Base-by-base conservation (phyloP, 257 asterid genomes). In the Linderniella brevidens region DNA sequence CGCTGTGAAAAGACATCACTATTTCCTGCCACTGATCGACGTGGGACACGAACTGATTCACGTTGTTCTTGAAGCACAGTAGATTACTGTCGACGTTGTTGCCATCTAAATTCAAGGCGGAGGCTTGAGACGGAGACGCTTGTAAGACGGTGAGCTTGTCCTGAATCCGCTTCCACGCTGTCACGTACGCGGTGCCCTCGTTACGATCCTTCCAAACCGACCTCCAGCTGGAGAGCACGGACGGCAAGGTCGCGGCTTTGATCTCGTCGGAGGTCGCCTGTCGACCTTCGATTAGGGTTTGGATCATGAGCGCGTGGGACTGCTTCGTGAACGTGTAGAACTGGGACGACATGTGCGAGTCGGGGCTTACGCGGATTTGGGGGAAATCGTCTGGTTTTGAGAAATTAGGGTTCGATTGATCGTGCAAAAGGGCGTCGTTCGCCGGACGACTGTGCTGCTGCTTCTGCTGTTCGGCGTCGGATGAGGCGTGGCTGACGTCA, bases 121-220 rank as follows among this genome's bases (percentile, higher is more conserved):
- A 25, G 6, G 32, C 32, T 25, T 25, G 32, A 6, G 57, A 20
- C 11, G 72, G 36, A 16, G 63, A 63, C 50, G 64, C 41, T 45
- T 66, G 55, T 48, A 72, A 82, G 41, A 67, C 71, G 3, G 66
- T 63, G 56, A 90, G 93, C 77, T 90, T 85, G 58, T 90, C 99
- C 78, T 90, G 99, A 50, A 90, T 81, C 29, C 96, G 78, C 68
- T 90, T 90, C 96, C 99, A 90, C 36, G 99, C 99, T 11, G 93
- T 85, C 52, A 79, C 57, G 60, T 79, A 85, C 0, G 96, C 99
- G 3, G 96, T 85, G 20, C 85, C 99, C 76, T 81, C 96, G 57
- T 79, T 90, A 5, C 98, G 77, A 63, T 90, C 98, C 76, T 81
- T 90, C 96, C 98, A 85, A 20, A 90, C 98, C 11, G 82, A 60